Base-by-base conservation (phyloP, 768 basidiomycete genomes). In the Podaxis sp. region DNA sequence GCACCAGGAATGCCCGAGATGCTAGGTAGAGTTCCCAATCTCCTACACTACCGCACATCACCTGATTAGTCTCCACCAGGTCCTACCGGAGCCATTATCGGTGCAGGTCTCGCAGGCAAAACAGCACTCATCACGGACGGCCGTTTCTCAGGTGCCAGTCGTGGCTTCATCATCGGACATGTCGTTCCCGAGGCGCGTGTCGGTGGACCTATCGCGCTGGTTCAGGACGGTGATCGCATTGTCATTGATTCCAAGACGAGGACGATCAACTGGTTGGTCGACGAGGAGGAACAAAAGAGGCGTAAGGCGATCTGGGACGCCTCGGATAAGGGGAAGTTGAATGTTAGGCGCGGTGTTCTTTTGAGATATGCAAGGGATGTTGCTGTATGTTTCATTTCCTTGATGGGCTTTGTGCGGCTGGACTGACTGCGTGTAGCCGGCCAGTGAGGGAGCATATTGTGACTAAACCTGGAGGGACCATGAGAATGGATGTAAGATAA, bases 1-100 rank as follows among this genome's bases (percentile, higher is more conserved):
- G 93, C 84, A n/a, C 93, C 91, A 27, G 93, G 93, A 23, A 93
- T 93, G 91, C 93, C 93, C 7, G 92, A 95, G 77, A 81, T 80
- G 79, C 68, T 80, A 5, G 79, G 76, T 78, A 70, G 48, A 57
- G 9, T 27, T 14, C 23, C 18, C 1, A 36, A 48, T 35, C 37
- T n/a, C 13, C 18, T 2, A n/a, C 42, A 59, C 18, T 50, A 11
- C 18, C 40, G 7, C 42, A 46, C 5, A 37, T 10, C 36, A 53
- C 38, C 50, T 47, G 50, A 47, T 3, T 16, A 14, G 14, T 9
- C 44, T 50, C 10, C 18, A 32, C 18, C 25, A 82, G 90, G 90
- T 18, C 91, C 91, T 1, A 94, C 93, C 7, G 90, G 82, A 35
- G 91, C 91, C 7, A 79, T 95, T 62, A 87, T 91, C 68, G 93